Evolutionary conservation across 78 protist species (phyloP).

Genomic region (Pigoraptor vietnamica): DNA sequence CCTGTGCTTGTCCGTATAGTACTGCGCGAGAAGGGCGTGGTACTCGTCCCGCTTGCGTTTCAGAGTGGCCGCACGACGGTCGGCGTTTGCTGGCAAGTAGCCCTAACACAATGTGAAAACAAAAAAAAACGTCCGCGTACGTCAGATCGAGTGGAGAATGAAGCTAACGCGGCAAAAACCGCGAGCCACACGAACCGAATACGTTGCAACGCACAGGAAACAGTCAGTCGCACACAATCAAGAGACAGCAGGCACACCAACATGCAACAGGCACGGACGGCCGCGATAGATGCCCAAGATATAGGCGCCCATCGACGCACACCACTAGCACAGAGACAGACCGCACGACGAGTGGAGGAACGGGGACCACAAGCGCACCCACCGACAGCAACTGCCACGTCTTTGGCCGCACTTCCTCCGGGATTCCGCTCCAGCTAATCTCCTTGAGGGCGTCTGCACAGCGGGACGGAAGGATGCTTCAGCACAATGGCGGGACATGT

Average conservation of each 20-base stretch:
- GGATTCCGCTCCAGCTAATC: neutral
- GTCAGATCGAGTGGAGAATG: neutral
- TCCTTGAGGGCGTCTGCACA: neutral
- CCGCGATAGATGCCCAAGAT: too few relatives aligned
- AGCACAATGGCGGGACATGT: too few relatives aligned
- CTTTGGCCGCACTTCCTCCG: neutral
- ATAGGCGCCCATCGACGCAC: too few relatives aligned
- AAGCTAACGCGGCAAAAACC: too few relatives aligned
- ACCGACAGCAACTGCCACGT: neutral
- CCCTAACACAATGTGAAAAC: neutral
- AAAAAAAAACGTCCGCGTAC: neutral
- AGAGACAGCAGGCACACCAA: neutral
- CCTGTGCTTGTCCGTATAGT: neutral
- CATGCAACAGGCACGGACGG: too few relatives aligned
- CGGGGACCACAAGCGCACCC: neutral
- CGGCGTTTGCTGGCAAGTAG: slow-evolving; percentile 19
- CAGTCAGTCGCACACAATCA: too few relatives aligned
- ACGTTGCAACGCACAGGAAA: neutral
- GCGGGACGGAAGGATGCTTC: too few relatives aligned
- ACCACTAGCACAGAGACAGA: neutral
- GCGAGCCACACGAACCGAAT: too few relatives aligned
- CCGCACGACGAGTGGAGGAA: neutral
- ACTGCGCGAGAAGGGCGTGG: neutral
- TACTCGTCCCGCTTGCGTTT: slow-evolving; percentile 32
- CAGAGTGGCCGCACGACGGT: neutral